These are phyloP conservation scores for Hypoxylon lenormandii DNA, from an alignment of 495 filamentous ascomycete genomes.

Conservation along the genomic window DNA sequence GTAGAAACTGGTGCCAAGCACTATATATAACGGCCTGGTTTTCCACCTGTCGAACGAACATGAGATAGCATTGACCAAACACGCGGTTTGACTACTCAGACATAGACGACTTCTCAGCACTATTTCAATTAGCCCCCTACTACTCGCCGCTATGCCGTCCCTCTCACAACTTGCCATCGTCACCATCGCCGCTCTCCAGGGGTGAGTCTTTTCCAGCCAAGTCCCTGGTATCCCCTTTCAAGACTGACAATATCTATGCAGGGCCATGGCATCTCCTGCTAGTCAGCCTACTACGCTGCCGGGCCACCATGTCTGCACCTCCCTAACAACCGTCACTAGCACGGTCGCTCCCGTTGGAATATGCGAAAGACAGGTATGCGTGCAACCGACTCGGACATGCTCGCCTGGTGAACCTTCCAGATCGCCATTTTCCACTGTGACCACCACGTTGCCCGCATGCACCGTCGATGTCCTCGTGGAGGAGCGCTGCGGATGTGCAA, in stretches of 20 bases:
- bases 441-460: background rate
- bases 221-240: background rate
- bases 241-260: background rate
- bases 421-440: background rate
- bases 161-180: background rate
- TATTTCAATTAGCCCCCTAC: background rate
- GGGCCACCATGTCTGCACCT: background rate
- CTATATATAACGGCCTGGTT: background rate
- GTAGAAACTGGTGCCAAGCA: background rate
- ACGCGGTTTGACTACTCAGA: background rate
- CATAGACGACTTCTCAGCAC: background rate
- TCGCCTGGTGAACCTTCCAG: background rate
- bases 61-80: background rate
- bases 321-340: constrained; percentile 11
- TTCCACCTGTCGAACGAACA: background rate
- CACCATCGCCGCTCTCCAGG: background rate
- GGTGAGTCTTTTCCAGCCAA: background rate
- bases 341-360: constrained; percentile 3
- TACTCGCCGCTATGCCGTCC: constrained; percentile 1
- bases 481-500: constrained; percentile 12
- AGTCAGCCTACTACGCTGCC: constrained; percentile 2
- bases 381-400: constrained; percentile 13
- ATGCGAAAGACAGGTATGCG: constrained; percentile 1
- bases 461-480: constrained; percentile 4
- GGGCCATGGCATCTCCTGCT: background rate